Percentiles rank a stretch among this genome's conserved stretches.
Evolutionary conservation across 768 basidiomycete genomes (phyloP).

Genomic region (Ramaria sp.): DNA sequence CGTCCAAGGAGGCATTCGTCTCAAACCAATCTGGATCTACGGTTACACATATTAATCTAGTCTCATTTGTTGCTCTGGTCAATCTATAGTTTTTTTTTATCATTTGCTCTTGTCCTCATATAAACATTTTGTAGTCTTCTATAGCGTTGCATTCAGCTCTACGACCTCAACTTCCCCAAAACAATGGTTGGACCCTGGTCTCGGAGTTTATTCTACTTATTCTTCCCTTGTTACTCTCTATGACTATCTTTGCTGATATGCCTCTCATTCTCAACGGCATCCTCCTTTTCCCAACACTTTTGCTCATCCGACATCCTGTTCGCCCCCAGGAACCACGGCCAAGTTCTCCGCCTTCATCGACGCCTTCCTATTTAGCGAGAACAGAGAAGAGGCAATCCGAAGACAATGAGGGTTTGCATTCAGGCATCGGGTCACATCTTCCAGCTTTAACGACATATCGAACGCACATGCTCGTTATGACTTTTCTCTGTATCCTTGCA

Average conservation of each 20-base stretch:
- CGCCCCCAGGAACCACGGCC: conserved; percentile 9
- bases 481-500: conserved; percentile 81
- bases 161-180: conserved; percentile 34
- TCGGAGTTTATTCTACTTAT: conserved; percentile 57
- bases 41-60: conserved; percentile 52
- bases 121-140: conserved; percentile 40
- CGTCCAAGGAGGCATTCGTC: conserved; percentile 74
- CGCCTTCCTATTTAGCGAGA: no score
- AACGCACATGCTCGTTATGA: conserved; percentile 93
- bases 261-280: conserved; percentile 41
- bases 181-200: conserved; percentile 27
- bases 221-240: conserved; percentile 67
- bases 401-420: background rate
- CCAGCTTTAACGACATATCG: conserved; percentile 81
- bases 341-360: background rate
- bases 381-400: no score
- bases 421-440: conserved; percentile 28
- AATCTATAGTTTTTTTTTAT: conserved; percentile 18
- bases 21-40: conserved; percentile 63
- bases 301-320: conserved; percentile 32
- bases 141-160: conserved; percentile 59
- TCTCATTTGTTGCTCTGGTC: conserved; percentile 58
- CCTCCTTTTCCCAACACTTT: conserved; percentile 33
- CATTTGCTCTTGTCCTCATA: background rate
- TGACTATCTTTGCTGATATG: conserved; percentile 61